Conservation (phyloP, 2,329 filamentous ascomycete species). For the Aspergillus pseudoglaucus region DNA sequence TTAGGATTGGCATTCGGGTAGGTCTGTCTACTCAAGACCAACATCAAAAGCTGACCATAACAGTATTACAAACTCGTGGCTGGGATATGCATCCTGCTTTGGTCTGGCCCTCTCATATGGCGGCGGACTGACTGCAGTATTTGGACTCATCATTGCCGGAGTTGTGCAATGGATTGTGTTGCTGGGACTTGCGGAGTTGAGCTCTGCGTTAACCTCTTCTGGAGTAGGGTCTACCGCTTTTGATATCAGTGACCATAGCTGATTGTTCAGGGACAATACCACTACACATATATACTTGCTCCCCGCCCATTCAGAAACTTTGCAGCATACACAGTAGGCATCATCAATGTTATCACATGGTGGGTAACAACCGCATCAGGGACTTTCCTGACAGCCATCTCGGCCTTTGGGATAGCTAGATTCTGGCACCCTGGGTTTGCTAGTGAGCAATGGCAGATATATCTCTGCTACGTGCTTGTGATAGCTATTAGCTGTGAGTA, state of each 20-base stretch:
- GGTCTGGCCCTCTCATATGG: conserved; percentile 18
- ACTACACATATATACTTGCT: conserved; percentile 23
- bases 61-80: conserved; percentile 20
- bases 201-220: conserved; percentile 9
- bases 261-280: conserved; percentile 18
- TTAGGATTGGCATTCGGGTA: conserved; percentile 21
- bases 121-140: conserved; percentile 16
- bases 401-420: conserved; percentile 10
- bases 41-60: background rate
- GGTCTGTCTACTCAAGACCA: background rate
- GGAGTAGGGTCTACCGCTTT: background rate
- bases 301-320: conserved; percentile 15
- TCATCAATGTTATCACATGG: conserved; percentile 20
- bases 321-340: conserved; percentile 18
- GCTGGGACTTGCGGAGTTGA: conserved; percentile 9
- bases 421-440: conserved; percentile 9
- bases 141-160: conserved; percentile 15
- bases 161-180: conserved; percentile 18
- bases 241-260: background rate
- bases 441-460: conserved; percentile 12
- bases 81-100: conserved; percentile 17
- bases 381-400: conserved; percentile 10
- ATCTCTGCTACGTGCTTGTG: conserved; percentile 10
- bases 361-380: conserved; percentile 15
- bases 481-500: conserved; percentile 8